Conservation (phyloP, 768 basidiomycete genomes). For the Galerina sulciceps region DNA sequence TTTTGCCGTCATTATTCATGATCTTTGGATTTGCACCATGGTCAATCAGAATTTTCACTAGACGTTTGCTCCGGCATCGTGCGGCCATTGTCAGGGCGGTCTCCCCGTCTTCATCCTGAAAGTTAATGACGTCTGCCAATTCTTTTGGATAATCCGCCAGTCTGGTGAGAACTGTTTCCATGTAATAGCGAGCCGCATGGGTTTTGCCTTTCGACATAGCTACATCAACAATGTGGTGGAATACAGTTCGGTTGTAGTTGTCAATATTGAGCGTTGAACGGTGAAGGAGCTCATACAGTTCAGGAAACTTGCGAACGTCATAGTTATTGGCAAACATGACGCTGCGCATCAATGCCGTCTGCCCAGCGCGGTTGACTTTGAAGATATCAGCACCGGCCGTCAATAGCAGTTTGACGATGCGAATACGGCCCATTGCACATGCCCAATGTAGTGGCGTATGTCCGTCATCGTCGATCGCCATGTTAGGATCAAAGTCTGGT, state of each 20-base stretch:
- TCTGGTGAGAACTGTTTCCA: conserved; percentile 91
- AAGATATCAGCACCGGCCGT: conserved; percentile 97
- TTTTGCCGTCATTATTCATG: conserved; percentile 92
- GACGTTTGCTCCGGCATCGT: conserved; percentile 90
- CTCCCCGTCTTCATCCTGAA: conserved; percentile 98
- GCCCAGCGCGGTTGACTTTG: conserved; percentile 94
- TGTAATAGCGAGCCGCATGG: conserved; percentile 97
- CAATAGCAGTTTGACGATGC: conserved; percentile 92
- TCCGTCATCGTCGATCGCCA: conserved; percentile 97
- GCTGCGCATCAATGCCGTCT: conserved; percentile 96
- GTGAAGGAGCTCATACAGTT: conserved; percentile 94
- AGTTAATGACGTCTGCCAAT: conserved; percentile 97
- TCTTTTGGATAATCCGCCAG: conserved; percentile 94
- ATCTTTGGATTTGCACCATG: conserved; percentile 97
- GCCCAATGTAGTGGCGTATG: conserved; percentile 99
- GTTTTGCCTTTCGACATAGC: conserved; percentile 98
- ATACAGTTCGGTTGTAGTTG: conserved; percentile 95
- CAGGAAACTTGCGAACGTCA: conserved; percentile 98
- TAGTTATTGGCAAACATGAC: conserved; percentile 99
- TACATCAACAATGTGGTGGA: conserved; percentile 97
- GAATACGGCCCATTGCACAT: conserved; percentile 97
- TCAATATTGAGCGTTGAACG: conserved; percentile 99
- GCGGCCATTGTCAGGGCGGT: conserved; percentile 97
- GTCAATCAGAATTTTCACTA: conserved; percentile 95
- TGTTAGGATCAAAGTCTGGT: conserved; percentile 90